These are phyloP conservation scores for Pichia heedii DNA, from an alignment of 805 yeast genomes.

Conservation along the genomic window DNA sequence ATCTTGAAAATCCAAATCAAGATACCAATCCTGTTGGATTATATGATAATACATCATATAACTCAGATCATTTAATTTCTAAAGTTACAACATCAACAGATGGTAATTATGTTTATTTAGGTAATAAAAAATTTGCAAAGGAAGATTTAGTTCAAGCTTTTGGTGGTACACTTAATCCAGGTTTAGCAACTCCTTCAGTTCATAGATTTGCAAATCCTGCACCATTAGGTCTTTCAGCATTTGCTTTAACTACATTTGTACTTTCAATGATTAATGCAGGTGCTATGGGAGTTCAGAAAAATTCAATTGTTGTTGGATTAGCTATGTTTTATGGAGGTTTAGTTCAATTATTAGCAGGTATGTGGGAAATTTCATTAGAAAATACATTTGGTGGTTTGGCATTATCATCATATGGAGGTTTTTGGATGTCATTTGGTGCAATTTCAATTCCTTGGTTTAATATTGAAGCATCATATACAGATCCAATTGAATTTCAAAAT, in stretches of 20 bases:
- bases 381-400: slow-evolving; percentile 71
- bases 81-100: slow-evolving; percentile 41
- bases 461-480: slow-evolving; percentile 40
- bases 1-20: slow-evolving; percentile 6
- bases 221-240: slow-evolving; percentile 65
- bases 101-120: slow-evolving; percentile 61
- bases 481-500: slow-evolving; percentile 35
- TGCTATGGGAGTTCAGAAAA: slow-evolving; percentile 58
- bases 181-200: slow-evolving; percentile 46
- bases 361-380: slow-evolving; percentile 69
- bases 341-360: slow-evolving; percentile 62
- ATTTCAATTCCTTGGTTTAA: slow-evolving; percentile 51
- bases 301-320: slow-evolving; percentile 53
- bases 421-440: slow-evolving; percentile 71
- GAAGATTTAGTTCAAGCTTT: slow-evolving; percentile 56
- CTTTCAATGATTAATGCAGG: slow-evolving; percentile 53
- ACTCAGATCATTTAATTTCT: slow-evolving; percentile 10
- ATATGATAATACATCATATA: slow-evolving; percentile 10
- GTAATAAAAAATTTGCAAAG: slow-evolving; percentile 58
- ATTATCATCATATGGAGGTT: slow-evolving; percentile 55
- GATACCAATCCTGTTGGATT: slow-evolving; percentile 17
- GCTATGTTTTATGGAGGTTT: slow-evolving; percentile 69
- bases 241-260: slow-evolving; percentile 61
- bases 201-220: slow-evolving; percentile 67
- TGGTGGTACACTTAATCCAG: slow-evolving; percentile 80